Base-by-base conservation (phyloP, 345 rosid species). In the Camelina hispida region DNA sequence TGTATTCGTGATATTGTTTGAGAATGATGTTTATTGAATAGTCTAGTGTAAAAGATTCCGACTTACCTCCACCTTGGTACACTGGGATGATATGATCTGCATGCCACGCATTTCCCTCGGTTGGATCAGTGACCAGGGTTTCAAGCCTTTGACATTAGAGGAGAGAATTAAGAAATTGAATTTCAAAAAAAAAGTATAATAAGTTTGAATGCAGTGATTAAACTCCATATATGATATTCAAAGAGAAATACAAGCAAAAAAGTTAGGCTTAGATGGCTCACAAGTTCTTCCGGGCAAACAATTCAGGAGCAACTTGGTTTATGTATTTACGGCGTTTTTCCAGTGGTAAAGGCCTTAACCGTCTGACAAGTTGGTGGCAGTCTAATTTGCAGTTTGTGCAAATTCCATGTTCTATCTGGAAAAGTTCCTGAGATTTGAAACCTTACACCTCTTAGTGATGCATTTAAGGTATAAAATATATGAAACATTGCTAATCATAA, bases 61-160 rank as follows among this genome's bases (percentile, higher is more conserved):
- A 58, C 65, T 55, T 78, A 94, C 98, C 98, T 84, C 98, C 98
- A 30, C 98, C 98, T 23, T 62, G 84, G 81, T 87, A 94, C 56
- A 91, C 97, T 54, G 98, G 95, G 79, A 94, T 65, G 43, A 91
- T 84, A 72, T 94, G 98, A 84, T 94, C 98, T 4, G 96, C 97
- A 80, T 91, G 97, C 98, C 98, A 91, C 2, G 94, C 97, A 75
- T 89, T 86, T 55, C 94, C 97, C 83, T 88, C 93, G 1, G 83
- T 79, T 77, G 98, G 96, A 80, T 87, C 86, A 72, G 79, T 80
- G 38, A 86, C 91, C 72, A 94, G 88, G 78, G 91, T 87, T 59
- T 89, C 89, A 13, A 91, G 75, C 88, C 98, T 94, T 63, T 38
- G 71, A 37, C 54, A 70, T 63, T 28, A 63, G 9, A 69, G 23